A percentile compares a stretch with the other conserved stretches of the same genome.
Evolutionary conservation across 306 rosid species (phyloP).

Genomic region (Dalbergia cochinchinensis): DNA sequence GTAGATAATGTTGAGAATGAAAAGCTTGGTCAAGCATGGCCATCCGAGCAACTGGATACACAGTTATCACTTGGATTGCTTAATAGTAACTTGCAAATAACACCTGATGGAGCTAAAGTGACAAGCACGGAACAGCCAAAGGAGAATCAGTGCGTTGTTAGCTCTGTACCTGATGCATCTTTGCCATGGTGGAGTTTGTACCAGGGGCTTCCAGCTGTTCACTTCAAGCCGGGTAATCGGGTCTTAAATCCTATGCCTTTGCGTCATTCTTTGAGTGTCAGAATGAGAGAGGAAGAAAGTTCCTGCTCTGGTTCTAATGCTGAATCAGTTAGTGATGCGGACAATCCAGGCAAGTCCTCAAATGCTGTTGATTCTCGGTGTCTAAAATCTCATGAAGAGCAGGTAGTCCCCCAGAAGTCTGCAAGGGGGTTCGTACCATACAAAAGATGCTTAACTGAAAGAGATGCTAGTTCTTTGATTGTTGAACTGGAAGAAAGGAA

Average conservation of each 20-base stretch:
- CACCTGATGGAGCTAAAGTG: conserved; percentile 42
- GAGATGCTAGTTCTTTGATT: conserved; percentile 61
- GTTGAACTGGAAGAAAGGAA: conserved; percentile 65
- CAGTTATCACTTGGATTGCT: conserved; percentile 59
- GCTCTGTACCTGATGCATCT: conserved; percentile 41
- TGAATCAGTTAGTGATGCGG: conserved; percentile 53
- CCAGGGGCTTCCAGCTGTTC: conserved; percentile 54
- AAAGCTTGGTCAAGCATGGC: conserved; percentile 49
- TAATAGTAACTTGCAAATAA: conserved; percentile 39
- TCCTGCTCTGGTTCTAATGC: conserved; percentile 64
- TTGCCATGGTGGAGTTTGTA: conserved; percentile 57
- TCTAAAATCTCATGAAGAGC: conserved; percentile 32
- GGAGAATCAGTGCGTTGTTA: conserved; percentile 37
- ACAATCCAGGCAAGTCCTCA: conserved; percentile 53
- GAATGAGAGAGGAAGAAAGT: conserved; percentile 56
- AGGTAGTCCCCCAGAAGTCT: conserved; percentile 51
- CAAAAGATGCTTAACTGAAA: conserved; percentile 82
- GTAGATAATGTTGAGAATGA: conserved; percentile 45
- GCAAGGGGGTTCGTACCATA: conserved; percentile 82
- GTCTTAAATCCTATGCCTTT: conserved; percentile 43
- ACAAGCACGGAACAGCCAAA: conserved; percentile 43
- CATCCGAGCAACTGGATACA: conserved; percentile 49
- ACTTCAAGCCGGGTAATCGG: conserved; percentile 42
- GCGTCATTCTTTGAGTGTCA: conserved; percentile 48
- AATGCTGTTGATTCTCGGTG: conserved; percentile 56